These are phyloP conservation scores for Neofusicoccum umdonicola DNA, from an alignment of 2,329 filamentous ascomycete genomes.

Conservation along the genomic window DNA sequence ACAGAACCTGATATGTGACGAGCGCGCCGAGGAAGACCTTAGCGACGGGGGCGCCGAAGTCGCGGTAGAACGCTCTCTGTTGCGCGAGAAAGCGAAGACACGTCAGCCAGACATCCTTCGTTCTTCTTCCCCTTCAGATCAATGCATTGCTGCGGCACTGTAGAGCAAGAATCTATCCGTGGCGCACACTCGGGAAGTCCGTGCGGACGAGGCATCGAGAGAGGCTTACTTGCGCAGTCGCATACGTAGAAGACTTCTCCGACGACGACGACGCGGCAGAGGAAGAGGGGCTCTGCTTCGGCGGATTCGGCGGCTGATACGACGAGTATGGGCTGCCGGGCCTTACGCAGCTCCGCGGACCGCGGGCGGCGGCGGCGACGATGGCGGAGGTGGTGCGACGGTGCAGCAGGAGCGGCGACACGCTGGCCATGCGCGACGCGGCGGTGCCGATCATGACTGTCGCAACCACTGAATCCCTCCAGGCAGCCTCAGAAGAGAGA, in stretches of 20 bases:
- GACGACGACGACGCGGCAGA: too few species aligned
- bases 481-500: neutral
- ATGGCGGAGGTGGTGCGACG: constrained; percentile 1
- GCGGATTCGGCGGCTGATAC: constrained; percentile 8
- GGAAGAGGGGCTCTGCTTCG: neutral
- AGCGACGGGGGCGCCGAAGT: constrained; percentile 68
- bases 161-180: neutral
- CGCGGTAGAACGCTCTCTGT: constrained; percentile 70
- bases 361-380: neutral
- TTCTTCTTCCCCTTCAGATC: neutral
- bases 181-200: neutral
- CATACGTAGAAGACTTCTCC: constrained; percentile 4
- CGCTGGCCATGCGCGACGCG: neutral
- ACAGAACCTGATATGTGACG: constrained; percentile 74
- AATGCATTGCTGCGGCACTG: neutral
- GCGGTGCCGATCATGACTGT: constrained; percentile 4
- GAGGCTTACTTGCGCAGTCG: constrained; percentile 12
- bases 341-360: neutral
- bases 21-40: constrained; percentile 74
- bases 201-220: neutral
- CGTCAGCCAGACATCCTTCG: neutral
- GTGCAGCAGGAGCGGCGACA: neutral
- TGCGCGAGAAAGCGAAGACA: neutral
- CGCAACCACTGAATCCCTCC: neutral
- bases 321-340: neutral